phyloP scores from a whole-genome alignment of 2,329 filamentous ascomycete species.

The Xylaria digitata region DNA sequence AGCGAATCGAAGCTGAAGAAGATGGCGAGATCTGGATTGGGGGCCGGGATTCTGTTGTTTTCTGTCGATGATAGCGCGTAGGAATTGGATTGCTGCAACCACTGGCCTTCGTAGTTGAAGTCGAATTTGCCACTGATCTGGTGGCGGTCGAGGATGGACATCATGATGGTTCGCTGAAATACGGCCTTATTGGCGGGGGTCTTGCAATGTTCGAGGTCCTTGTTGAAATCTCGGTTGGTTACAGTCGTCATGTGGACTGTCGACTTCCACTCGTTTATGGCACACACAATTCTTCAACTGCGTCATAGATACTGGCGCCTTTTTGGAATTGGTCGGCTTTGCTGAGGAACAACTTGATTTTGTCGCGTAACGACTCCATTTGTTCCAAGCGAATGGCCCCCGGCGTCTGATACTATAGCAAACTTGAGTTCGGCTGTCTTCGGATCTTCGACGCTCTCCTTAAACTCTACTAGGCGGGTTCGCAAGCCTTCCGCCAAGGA shows the following conservation, averaged over 20 bases:
- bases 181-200: not conserved
- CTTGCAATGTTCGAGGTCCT: slow-evolving; percentile 11
- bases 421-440: too few relatives aligned
- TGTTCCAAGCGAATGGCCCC: too few relatives aligned
- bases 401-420: too few relatives aligned
- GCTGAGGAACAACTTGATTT: too few relatives aligned
- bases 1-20: too few relatives aligned
- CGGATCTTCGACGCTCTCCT: too few relatives aligned
- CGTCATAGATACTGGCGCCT: too few relatives aligned
- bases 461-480: too few relatives aligned
- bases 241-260: not conserved
- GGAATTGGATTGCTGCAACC: not conserved
- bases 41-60: not conserved
- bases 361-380: too few relatives aligned
- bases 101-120: not conserved
- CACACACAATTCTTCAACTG: too few relatives aligned
- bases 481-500: too few relatives aligned
- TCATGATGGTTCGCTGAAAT: slow-evolving; percentile 26
- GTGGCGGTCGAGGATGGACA: slow-evolving; percentile 7
- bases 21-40: slow-evolving; percentile 12
- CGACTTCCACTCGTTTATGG: slow-evolving; percentile 21
- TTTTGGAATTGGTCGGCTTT: too few relatives aligned
- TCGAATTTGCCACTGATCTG: slow-evolving; percentile 2
- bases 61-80: not conserved
- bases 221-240: slow-evolving; percentile 5